These are phyloP conservation scores for Ligustrum vulgare DNA, from an alignment of 257 asterid species.

Conservation along the genomic window DNA sequence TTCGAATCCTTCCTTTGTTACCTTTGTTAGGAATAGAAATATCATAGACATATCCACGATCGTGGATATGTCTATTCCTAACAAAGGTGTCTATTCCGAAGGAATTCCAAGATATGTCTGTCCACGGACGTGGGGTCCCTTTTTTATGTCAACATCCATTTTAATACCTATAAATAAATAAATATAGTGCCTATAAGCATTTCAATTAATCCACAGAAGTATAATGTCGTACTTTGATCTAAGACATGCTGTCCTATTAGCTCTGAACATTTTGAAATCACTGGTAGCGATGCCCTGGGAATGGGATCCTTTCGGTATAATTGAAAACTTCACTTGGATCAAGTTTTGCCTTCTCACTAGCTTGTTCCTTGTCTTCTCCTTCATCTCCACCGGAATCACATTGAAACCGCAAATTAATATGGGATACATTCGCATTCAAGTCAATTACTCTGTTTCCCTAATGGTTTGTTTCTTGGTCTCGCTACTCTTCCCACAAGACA, in stretches of 20 bases:
- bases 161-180: too few species aligned
- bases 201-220: too few species aligned
- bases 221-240: neutral
- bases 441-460: slow-evolving; percentile 1
- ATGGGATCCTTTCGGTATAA: neutral
- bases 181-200: too few species aligned
- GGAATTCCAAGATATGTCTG: too few species aligned
- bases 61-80: too few species aligned
- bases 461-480: slow-evolving; percentile 7
- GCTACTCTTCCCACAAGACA: neutral
- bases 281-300: neutral
- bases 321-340: neutral
- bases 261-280: neutral
- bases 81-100: too few species aligned
- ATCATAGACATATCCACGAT: too few species aligned
- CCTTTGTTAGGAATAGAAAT: too few species aligned
- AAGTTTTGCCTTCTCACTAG: neutral
- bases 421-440: neutral
- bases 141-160: too few species aligned
- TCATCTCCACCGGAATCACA: neutral
- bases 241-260: neutral
- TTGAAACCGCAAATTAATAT: neutral
- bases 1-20: too few species aligned
- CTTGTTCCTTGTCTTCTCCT: slow-evolving; percentile 7
- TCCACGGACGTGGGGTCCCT: too few species aligned